Evolutionary conservation across 2,329 filamentous ascomycete genomes (phyloP).

Genomic region (Diaporthe aspalathi): DNA sequence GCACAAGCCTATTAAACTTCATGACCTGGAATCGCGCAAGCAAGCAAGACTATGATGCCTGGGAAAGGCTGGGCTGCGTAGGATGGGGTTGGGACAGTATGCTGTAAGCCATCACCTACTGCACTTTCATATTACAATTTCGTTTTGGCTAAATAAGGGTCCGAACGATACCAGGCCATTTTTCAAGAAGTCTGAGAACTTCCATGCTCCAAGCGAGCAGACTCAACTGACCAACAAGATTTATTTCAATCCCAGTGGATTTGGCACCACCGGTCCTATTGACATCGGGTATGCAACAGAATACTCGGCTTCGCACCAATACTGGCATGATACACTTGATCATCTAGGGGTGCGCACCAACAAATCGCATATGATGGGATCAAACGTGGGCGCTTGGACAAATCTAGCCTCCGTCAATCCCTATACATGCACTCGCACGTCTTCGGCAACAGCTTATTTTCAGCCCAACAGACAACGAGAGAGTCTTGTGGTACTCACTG

Average conservation of each 20-base stretch:
- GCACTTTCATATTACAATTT: not conserved
- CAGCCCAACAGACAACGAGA: slow-evolving; percentile 52
- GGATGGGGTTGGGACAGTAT: slow-evolving; percentile 45
- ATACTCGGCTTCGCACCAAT: slow-evolving; percentile 43
- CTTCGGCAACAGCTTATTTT: slow-evolving; percentile 60
- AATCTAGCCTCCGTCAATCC: slow-evolving; percentile 56
- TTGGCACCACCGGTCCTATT: slow-evolving; percentile 47
- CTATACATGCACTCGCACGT: slow-evolving; percentile 49
- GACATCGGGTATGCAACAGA: slow-evolving; percentile 44
- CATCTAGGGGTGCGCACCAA: slow-evolving; percentile 52
- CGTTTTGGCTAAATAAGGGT: not conserved
- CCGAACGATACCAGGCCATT: slow-evolving; percentile 43
- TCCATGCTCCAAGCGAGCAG: slow-evolving; percentile 31
- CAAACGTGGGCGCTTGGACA: slow-evolving; percentile 53
- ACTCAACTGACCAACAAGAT: not conserved
- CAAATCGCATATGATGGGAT: slow-evolving; percentile 50
- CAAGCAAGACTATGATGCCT: slow-evolving; percentile 43
- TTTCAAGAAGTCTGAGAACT: slow-evolving; percentile 48
- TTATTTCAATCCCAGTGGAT: slow-evolving; percentile 42
- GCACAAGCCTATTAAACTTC: slow-evolving; percentile 29
- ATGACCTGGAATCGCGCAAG: slow-evolving; percentile 31
- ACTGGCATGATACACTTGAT: slow-evolving; percentile 51
- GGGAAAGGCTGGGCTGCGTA: slow-evolving; percentile 45
- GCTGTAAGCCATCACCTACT: slow-evolving; percentile 4
- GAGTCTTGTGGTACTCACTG: slow-evolving; percentile 57